Evolutionary conservation across 2,329 filamentous ascomycete species (phyloP), one percentile per base, ranked within the genome.

Genomic region (Epichloe hybrida): DNA sequence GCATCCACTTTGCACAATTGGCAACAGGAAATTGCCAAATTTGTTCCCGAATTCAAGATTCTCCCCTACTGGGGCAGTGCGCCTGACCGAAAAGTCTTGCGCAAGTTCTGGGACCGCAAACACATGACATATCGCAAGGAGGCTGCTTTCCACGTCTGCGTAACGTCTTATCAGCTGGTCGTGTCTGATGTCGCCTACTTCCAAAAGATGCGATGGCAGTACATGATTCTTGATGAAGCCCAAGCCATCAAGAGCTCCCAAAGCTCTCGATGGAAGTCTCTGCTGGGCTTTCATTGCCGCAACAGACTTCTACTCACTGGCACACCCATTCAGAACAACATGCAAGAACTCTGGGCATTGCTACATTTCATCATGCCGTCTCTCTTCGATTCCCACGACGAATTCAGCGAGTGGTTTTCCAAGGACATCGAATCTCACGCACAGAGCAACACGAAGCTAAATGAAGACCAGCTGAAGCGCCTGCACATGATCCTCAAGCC

Each of bases 281-380:
- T 98, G 56, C 75, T 98, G 45, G 86, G 85, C 48, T 97, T 97
- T 75, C 87, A 94, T 65, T 97, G 91, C 70, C 86, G 93, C 54
- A 98, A 97, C 69, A 82, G 93, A 58, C 79, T 98, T 45, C 73
- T 98, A 42, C 78, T 98, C 20, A 98, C 93, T 0, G 93, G 93
- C 71, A 98, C 93, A 0, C 93, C 93, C 3, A 97, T 98, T 57
- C 93, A 98, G 68, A 98, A 98, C 73, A 98, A 97, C 75, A 98
- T 98, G 93, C 93, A 97, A 69, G 91, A 98, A 69, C 71, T 98
- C 53, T 98, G 93, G 93, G 93, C 93, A 34, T 71, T 98, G 57
- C 76, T 98, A 20, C 93, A 98, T 76, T 98, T 98, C 72, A 97
- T 97, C 72, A 97, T 98, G 93, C 93, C 93, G n/a, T 95, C 88